Base-by-base conservation (phyloP, 176 grass and related monocot genomes). In the Cenchrus americanus region DNA sequence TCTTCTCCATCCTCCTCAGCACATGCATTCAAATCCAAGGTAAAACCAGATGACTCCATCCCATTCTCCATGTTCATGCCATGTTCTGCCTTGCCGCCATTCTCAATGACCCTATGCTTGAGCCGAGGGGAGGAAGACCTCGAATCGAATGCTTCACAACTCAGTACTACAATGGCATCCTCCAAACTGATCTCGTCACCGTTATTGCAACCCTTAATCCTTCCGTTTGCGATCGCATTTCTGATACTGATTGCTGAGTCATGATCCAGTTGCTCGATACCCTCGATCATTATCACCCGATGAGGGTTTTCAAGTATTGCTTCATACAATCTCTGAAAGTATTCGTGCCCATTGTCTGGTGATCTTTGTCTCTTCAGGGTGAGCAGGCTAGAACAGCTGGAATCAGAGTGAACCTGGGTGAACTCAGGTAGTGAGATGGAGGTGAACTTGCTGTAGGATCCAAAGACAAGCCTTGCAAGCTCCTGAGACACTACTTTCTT, bases 21-120 rank as follows among this genome's bases (percentile, higher is more conserved):
- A 34, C 82, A 87, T 42, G 83, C 86, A 70, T 98, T 95, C 89
- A 98, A 84, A 94, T 98, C 96, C 64, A 94, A 87, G 55, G 81
- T 79, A 10, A 91, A 86, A 84, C 66, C 43, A 52, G 88, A 66
- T 14, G 85, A 51, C 30, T 41, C 75, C 8, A 7, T 58, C 18
- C 30, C 79, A 68, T 85, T 91, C 41, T 90, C 72, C 6, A 18
- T 26, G 58, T 44, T 26, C 26, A 66, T 59, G 7, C 0, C 30
- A 61, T 80, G 79, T 34, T 71, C 78, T 69, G 81, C 71, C 2
- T 62, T 84, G 7, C 55, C 32, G 10, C 87, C 71, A 5, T 92
- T 80, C 43, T 61, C 30, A 19, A 57, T 67, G 50, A 66, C 44
- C 74, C 74, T 87, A 58, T 89, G 79, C 83, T 84, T 95, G 50